A percentile compares a stretch with the other conserved stretches of the same genome.
These are phyloP conservation scores for Artemisia argyi DNA, from an alignment of 129 eudicot species.

Conservation along the genomic window DNA sequence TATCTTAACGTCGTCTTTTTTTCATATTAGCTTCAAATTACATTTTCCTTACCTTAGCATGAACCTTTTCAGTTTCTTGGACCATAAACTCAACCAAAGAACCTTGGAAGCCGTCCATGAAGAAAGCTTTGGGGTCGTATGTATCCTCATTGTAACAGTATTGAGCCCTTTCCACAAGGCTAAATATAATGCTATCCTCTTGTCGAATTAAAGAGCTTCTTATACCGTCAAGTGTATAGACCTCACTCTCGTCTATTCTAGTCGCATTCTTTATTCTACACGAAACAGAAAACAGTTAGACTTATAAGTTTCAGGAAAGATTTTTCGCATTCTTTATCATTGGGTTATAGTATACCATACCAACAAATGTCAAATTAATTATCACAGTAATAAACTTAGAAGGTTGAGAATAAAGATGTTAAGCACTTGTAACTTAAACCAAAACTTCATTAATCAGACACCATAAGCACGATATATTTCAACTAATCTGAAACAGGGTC, in stretches of 20 bases:
- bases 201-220: conserved; percentile 70
- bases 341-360: neutral
- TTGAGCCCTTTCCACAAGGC: conserved; percentile 81
- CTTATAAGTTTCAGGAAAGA: neutral
- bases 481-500: too few relatives aligned
- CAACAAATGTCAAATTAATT: too few relatives aligned
- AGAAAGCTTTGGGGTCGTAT: conserved; percentile 75
- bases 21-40: conserved; percentile 10
- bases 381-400: too few relatives aligned
- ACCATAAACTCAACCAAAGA: conserved; percentile 88
- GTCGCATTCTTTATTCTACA: conserved; percentile 41
- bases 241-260: conserved; percentile 74
- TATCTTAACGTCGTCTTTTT: neutral
- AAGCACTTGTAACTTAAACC: too few relatives aligned
- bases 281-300: conserved; percentile 11
- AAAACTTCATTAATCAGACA: too few relatives aligned
- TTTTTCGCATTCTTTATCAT: neutral
- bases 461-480: too few relatives aligned
- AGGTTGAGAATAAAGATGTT: too few relatives aligned
- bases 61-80: conserved; percentile 94
- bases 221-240: conserved; percentile 82
- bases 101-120: conserved; percentile 67
- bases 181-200: conserved; percentile 85
- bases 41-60: conserved; percentile 58
- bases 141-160: conserved; percentile 78